Evolutionary conservation across 305 asterid genomes (phyloP).

Genomic region (Solanum chacoense): DNA sequence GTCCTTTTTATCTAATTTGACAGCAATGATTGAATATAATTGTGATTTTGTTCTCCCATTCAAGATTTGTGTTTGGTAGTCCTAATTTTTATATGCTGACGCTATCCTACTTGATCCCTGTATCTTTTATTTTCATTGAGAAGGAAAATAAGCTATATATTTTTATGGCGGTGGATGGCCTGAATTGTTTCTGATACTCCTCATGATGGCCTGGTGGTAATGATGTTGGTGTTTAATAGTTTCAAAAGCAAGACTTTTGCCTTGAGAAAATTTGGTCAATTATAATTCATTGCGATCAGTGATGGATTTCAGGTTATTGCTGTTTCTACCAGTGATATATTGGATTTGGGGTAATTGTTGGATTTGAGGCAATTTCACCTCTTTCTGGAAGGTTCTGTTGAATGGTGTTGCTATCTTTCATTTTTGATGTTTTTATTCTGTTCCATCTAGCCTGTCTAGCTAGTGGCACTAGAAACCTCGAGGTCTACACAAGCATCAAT

Average conservation of each 20-base stretch:
- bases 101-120: neutral
- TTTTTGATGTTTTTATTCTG: neutral
- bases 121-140: neutral
- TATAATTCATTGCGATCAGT: neutral
- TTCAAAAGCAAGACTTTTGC: neutral
- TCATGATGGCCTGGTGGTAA: neutral
- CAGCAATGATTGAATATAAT: neutral
- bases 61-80: neutral
- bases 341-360: neutral
- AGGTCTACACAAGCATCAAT: neutral
- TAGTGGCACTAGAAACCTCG: neutral
- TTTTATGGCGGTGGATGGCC: neutral
- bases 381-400: neutral
- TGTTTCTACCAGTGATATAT: neutral
- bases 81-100: neutral
- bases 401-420: neutral
- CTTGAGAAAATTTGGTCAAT: neutral
- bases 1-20: neutral
- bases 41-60: neutral
- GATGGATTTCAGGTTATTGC: neutral
- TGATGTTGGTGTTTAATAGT: neutral
- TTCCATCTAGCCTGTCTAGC: neutral
- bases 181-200: neutral
- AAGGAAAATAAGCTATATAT: neutral
- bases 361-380: neutral